phyloP scores from a whole-genome alignment of 2,329 filamentous ascomycete genomes.

The Stachybotrys chartarum region DNA sequence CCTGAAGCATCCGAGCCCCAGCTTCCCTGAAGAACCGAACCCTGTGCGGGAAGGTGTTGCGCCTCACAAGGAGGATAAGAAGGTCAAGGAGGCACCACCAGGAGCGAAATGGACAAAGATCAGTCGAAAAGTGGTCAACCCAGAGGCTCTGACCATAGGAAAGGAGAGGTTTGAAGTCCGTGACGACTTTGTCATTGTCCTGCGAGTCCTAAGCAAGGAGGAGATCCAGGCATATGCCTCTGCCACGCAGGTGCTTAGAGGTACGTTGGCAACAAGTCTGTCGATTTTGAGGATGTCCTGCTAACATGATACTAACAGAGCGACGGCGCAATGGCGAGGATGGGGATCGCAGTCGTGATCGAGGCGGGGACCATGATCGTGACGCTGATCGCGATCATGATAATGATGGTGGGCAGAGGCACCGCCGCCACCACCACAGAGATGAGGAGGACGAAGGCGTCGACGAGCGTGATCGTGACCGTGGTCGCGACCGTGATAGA shows the following conservation, averaged over 20 bases:
- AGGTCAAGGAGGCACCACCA: constrained; percentile 61
- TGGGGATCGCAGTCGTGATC: constrained; percentile 12
- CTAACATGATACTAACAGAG: constrained; percentile 15
- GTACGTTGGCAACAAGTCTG: constrained; percentile 35
- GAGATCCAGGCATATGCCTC: constrained; percentile 85
- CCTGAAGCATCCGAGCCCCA: constrained; percentile 70
- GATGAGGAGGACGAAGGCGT: constrained; percentile 16
- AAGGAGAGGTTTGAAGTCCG: constrained; percentile 88
- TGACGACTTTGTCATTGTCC: constrained; percentile 88
- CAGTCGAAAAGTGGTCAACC: constrained; percentile 79
- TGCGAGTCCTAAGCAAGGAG: constrained; percentile 78
- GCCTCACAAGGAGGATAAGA: constrained; percentile 82
- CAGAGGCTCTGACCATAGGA: constrained; percentile 76
- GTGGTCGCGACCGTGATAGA: constrained; percentile 21
- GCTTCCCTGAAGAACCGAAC: constrained; percentile 81
- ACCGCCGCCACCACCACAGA: constrained; percentile 2
- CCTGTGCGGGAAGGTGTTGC: constrained; percentile 84
- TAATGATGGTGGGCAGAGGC: constrained; percentile 10
- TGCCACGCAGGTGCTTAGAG: constrained; percentile 74
- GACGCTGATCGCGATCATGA: constrained; percentile 21
- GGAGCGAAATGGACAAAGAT: constrained; percentile 93
- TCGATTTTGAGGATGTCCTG: background rate
- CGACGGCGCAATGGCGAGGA: constrained; percentile 23
- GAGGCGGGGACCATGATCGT: constrained; percentile 14
- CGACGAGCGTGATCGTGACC: constrained; percentile 30